Percentiles rank a stretch among this genome's conserved stretches.
These are phyloP conservation scores for Withania somnifera DNA, from an alignment of 305 asterid species.

Conservation along the genomic window DNA sequence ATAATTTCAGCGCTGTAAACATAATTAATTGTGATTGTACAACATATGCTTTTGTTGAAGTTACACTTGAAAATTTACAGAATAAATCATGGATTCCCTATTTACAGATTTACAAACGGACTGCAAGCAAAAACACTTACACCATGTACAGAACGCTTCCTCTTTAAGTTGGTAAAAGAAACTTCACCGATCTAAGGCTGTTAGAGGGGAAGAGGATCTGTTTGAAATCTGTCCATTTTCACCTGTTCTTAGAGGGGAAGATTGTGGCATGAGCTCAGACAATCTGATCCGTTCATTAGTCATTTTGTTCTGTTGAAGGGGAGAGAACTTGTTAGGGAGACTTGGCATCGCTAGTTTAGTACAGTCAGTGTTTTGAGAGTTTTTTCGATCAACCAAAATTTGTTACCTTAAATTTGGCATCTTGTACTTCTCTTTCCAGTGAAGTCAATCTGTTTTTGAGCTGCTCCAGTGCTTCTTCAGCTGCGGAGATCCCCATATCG, in stretches of 20 bases:
- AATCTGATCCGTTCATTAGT: slow-evolving; percentile 48
- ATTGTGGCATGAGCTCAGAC: slow-evolving; percentile 61
- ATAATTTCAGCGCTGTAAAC: background rate
- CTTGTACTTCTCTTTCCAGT: slow-evolving; percentile 71
- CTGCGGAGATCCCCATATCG: slow-evolving; percentile 45
- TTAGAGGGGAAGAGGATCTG: slow-evolving; percentile 7
- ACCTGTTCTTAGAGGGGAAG: slow-evolving; percentile 28
- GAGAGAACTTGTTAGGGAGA: background rate
- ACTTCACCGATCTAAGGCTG: background rate
- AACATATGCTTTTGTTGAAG: background rate
- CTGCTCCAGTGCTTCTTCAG: slow-evolving; percentile 82
- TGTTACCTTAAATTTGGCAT: slow-evolving; percentile 66
- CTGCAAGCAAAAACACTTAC: slow-evolving; percentile 2
- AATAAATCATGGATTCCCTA: background rate
- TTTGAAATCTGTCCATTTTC: slow-evolving; percentile 17
- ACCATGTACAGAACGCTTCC: background rate
- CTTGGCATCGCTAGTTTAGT: background rate
- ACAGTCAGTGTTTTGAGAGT: slow-evolving; percentile 1
- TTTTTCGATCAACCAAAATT: background rate
- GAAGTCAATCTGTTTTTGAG: slow-evolving; percentile 40
- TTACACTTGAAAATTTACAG: background rate
- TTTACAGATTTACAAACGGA: background rate
- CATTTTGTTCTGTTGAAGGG: slow-evolving; percentile 49
- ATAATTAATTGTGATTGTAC: background rate
- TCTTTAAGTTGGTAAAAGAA: background rate